Conservation (phyloP, 768 basidiomycete genomes). For the Infundibulicybe gibba region DNA sequence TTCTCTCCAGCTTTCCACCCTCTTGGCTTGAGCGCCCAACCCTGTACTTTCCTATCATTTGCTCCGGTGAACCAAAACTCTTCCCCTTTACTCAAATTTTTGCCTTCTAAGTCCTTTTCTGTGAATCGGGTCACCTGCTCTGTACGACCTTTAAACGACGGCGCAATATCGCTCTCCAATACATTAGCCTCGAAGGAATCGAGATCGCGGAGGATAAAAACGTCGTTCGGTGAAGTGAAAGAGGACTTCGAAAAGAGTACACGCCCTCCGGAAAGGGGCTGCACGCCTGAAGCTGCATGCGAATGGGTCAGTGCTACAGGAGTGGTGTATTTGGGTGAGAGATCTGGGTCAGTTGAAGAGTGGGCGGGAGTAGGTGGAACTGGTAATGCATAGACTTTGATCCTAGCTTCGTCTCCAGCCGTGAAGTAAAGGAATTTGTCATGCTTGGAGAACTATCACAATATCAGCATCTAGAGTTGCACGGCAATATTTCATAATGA, state of each 20-base stretch:
- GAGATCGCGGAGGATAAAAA: constrained; percentile 57
- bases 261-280: constrained; percentile 54
- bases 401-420: constrained; percentile 73
- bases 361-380: constrained; percentile 57
- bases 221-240: constrained; percentile 76
- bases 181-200: constrained; percentile 39
- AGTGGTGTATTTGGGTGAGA: constrained; percentile 38
- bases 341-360: constrained; percentile 50
- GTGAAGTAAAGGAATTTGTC: constrained; percentile 68
- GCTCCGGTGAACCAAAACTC: constrained; percentile 92
- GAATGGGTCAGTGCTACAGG: constrained; percentile 60
- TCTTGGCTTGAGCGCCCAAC: constrained; percentile 79
- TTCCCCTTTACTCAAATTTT: constrained; percentile 60
- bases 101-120: constrained; percentile 47
- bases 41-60: constrained; percentile 70
- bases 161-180: constrained; percentile 20
- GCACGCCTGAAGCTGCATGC: constrained; percentile 58
- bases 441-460: constrained; percentile 66
- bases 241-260: constrained; percentile 75
- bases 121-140: constrained; percentile 67
- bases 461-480: not conserved
- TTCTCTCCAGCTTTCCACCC: constrained; percentile 64
- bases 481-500: not conserved
- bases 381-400: constrained; percentile 70
- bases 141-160: constrained; percentile 29